Conservation (phyloP, 495 filamentous ascomycete species). For the Penicillium verhagenii region DNA sequence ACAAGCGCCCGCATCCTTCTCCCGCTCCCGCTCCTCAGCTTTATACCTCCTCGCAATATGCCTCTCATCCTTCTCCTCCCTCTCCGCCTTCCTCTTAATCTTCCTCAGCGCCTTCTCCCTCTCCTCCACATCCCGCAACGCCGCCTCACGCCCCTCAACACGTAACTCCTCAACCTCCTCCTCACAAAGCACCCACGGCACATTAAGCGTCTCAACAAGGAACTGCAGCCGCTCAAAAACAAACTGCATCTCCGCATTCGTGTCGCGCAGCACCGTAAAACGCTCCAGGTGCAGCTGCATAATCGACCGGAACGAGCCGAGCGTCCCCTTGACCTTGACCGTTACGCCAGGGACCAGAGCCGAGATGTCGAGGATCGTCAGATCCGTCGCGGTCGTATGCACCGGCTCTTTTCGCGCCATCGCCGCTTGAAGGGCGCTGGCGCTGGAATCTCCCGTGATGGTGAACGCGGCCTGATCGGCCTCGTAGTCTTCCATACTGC, state of each 20-base stretch:
- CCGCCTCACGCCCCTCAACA: slow-evolving; percentile 47
- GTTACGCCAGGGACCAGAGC: slow-evolving; percentile 63
- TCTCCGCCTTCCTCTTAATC: slow-evolving; percentile 33
- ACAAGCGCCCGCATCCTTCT: slow-evolving; percentile 32
- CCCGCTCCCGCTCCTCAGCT: slow-evolving; percentile 38
- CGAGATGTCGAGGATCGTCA: slow-evolving; percentile 38
- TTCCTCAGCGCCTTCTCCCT: slow-evolving; percentile 39
- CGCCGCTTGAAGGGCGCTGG: no score
- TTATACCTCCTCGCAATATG: slow-evolving; percentile 40
- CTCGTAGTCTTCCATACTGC: no score
- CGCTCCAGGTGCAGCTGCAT: slow-evolving; percentile 72
- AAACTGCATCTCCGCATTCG: slow-evolving; percentile 75
- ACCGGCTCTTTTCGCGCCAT: background rate
- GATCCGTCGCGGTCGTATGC: slow-evolving; percentile 31
- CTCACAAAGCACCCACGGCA: slow-evolving; percentile 64
- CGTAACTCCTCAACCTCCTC: slow-evolving; percentile 55
- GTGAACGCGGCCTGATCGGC: no score
- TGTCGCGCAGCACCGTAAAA: slow-evolving; percentile 55
- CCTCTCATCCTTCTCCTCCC: slow-evolving; percentile 35
- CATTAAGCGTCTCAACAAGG: slow-evolving; percentile 58
- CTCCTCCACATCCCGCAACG: slow-evolving; percentile 37
- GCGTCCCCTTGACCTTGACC: slow-evolving; percentile 74
- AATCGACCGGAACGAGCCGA: slow-evolving; percentile 59
- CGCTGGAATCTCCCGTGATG: no score
- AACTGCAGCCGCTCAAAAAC: slow-evolving; percentile 68